Percentiles rank a stretch among this genome's conserved stretches.
These are phyloP conservation scores for Chaetomidium leptoderma DNA, from an alignment of 495 filamentous ascomycete species.

Conservation along the genomic window DNA sequence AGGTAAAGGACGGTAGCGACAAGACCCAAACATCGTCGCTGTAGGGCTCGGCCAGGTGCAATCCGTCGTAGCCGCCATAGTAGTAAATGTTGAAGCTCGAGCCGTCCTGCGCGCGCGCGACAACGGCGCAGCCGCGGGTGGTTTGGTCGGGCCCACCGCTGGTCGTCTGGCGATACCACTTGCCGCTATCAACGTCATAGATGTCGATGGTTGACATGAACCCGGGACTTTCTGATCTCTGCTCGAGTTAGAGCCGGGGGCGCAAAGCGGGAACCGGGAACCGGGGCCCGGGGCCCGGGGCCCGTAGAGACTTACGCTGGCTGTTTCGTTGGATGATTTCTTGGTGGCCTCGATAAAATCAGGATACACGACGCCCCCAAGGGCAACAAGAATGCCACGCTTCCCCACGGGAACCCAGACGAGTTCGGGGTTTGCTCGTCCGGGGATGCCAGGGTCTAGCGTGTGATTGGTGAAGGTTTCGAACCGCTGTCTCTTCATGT, in stretches of 20 bases:
- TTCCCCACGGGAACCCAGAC: conserved; percentile 67
- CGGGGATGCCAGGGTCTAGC: conserved; percentile 46
- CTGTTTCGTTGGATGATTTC: conserved; percentile 34
- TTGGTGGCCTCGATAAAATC: conserved; percentile 28
- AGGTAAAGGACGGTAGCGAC: conserved; percentile 72
- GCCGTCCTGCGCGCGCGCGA: conserved; percentile 56
- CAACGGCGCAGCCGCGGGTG: conserved; percentile 62
- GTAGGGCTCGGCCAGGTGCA: conserved; percentile 33
- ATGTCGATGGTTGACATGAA: conserved; percentile 65
- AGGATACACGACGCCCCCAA: conserved; percentile 63
- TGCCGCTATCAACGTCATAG: conserved; percentile 57
- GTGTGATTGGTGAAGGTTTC: conserved; percentile 55
- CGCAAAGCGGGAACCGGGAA: not conserved
- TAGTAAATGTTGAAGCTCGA: conserved; percentile 70
- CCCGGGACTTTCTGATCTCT: conserved; percentile 46
- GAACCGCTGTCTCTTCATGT: conserved; percentile 49
- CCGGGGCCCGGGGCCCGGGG: too few relatives aligned
- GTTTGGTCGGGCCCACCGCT: conserved; percentile 54
- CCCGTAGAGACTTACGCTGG: conserved; percentile 44
- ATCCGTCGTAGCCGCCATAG: conserved; percentile 64
- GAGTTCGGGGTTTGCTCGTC: conserved; percentile 59
- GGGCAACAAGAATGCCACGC: conserved; percentile 58
- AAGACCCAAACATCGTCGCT: conserved; percentile 70
- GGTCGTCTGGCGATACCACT: conserved; percentile 63
- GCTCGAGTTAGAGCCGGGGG: conserved; percentile 11